Conservation (phyloP, 2,329 filamentous ascomycete genomes). For the Aureobasidium zeae region DNA sequence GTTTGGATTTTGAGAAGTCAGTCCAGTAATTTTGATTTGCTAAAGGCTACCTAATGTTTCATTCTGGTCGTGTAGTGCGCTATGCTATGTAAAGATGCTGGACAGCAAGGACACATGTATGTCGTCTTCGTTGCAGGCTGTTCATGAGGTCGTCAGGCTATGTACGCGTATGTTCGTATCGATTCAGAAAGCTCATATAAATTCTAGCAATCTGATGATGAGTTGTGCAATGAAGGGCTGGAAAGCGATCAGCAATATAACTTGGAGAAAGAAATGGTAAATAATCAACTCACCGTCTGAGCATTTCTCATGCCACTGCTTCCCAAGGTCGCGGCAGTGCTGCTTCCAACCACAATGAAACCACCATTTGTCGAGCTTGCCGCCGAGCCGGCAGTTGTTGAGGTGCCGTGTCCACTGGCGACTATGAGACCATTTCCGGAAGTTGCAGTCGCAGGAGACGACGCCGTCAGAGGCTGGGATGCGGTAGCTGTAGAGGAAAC, state of each 20-base stretch:
- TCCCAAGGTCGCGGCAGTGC: constrained; percentile 28
- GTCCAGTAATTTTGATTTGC: too few relatives aligned
- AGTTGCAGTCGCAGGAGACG: constrained; percentile 18
- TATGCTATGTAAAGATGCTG: neutral
- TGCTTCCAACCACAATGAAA: constrained; percentile 26
- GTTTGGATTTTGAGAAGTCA: too few relatives aligned
- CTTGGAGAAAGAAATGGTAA: constrained; percentile 17
- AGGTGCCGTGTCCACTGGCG: constrained; percentile 19
- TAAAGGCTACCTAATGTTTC: too few relatives aligned
- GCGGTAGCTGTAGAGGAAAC: constrained; percentile 18
- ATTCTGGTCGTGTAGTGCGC: neutral
- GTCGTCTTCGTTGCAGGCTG: neutral
- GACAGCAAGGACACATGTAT: neutral
- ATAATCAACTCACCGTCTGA: constrained; percentile 27
- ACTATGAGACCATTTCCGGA: constrained; percentile 22
- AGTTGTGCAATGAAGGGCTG: constrained; percentile 23
- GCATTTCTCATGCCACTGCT: constrained; percentile 21
- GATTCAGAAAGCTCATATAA: constrained; percentile 21
- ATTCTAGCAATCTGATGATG: constrained; percentile 22
- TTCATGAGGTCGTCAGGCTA: constrained; percentile 6
- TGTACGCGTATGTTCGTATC: neutral
- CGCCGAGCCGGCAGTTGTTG: constrained; percentile 16
- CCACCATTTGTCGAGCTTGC: constrained; percentile 19
- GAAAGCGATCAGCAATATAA: neutral
- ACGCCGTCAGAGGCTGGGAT: constrained; percentile 18